A percentile compares a stretch with the other conserved stretches of the same genome.
phyloP scores from a whole-genome alignment of 1,284 basidiomycete genomes.

The Hemileia vastatrix region DNA sequence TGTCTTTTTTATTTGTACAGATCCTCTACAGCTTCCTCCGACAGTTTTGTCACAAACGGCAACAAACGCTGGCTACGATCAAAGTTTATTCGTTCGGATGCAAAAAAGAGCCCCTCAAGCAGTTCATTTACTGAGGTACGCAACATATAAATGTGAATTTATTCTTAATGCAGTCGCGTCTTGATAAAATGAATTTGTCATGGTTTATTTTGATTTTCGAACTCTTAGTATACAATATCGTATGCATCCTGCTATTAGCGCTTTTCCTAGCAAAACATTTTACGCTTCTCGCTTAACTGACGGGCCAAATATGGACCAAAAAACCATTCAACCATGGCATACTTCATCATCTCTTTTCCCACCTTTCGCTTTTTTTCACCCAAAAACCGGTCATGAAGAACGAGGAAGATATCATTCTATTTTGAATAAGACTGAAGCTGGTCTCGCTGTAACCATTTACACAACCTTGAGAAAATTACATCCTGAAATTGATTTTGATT shows the following conservation, averaged over 20 bases:
- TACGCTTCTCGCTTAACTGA: conserved; percentile 73
- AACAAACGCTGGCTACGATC: conserved; percentile 68
- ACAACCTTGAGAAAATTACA: conserved; percentile 62
- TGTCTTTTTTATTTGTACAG: conserved; percentile 46
- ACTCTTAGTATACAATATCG: conserved; percentile 82
- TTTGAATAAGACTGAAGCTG: conserved; percentile 66
- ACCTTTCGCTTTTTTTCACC: conserved; percentile 81
- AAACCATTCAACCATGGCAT: conserved; percentile 84
- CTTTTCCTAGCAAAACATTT: conserved; percentile 78
- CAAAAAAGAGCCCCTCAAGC: conserved; percentile 66
- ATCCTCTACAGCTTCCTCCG: conserved; percentile 93
- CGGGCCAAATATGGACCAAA: conserved; percentile 75
- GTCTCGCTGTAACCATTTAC: conserved; percentile 70
- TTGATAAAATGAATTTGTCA: conserved; percentile 21
- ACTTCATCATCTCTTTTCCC: conserved; percentile 60
- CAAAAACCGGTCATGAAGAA: conserved; percentile 48
- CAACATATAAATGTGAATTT: background rate
- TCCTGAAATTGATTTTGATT: conserved; percentile 52
- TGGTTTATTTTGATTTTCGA: background rate
- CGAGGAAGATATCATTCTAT: conserved; percentile 56
- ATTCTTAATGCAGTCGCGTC: conserved; percentile 1
- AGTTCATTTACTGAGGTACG: conserved; percentile 80
- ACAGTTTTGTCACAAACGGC: conserved; percentile 89
- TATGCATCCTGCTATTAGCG: conserved; percentile 95
- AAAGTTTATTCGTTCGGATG: conserved; percentile 84